Conservation (phyloP, 306 rosid genomes). For the Corylus americana region DNA sequence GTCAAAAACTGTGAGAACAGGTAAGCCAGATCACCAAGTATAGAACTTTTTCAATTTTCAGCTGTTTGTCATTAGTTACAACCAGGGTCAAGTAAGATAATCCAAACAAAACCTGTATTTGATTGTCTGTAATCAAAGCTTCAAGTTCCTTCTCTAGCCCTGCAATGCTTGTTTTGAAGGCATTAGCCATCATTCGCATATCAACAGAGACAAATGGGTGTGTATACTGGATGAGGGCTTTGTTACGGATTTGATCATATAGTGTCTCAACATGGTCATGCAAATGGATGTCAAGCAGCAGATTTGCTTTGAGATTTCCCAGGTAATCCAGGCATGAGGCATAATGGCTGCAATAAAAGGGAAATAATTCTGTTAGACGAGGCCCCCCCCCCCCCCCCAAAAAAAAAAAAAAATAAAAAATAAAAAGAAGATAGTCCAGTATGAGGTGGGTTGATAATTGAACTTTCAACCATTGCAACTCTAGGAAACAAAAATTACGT, state of each 20-base stretch:
- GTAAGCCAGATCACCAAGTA: neutral
- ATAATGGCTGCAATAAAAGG: constrained; percentile 69
- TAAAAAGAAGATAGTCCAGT: constrained; percentile 1
- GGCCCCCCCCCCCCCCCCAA: neutral
- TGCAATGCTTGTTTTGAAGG: constrained; percentile 86
- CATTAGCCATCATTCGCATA: constrained; percentile 87
- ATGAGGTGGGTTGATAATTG: neutral
- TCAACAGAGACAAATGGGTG: constrained; percentile 96
- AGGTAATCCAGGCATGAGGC: constrained; percentile 97
- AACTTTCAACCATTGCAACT: neutral
- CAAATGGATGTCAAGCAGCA: constrained; percentile 85
- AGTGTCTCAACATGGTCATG: constrained; percentile 93
- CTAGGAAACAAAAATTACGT: neutral
- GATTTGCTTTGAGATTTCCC: constrained; percentile 84
- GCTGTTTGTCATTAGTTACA: constrained; percentile 3
- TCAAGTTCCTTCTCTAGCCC: constrained; percentile 98
- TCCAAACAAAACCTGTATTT: constrained; percentile 74
- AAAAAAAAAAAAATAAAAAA: neutral
- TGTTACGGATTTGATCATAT: constrained; percentile 92
- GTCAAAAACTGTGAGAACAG: neutral
- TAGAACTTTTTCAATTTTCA: neutral
- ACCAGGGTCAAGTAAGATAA: constrained; percentile 1
- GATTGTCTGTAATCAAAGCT: constrained; percentile 90
- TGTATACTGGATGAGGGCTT: constrained; percentile 93
- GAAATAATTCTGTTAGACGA: constrained; percentile 12